Evolutionary conservation across 306 rosid species (phyloP).

Genomic region (Citrullus amarus): DNA sequence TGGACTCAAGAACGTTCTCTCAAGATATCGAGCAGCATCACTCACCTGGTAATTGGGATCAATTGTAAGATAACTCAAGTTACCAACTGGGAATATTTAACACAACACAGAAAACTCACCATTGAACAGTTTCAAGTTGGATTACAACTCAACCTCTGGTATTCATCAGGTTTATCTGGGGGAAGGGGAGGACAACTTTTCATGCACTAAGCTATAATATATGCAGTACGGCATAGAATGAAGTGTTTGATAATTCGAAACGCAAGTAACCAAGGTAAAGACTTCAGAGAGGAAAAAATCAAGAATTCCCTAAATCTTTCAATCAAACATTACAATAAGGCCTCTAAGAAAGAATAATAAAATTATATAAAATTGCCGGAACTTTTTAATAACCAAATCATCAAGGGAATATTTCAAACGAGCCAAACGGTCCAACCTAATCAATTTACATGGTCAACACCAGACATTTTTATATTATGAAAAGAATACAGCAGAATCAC

Average conservation of each 20-base stretch:
- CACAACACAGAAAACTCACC: conserved; percentile 1
- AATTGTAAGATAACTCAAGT: conserved; percentile 10
- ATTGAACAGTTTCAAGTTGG: not conserved
- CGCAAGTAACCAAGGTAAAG: not conserved
- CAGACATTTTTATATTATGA: not conserved
- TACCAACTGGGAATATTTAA: not conserved
- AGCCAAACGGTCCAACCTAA: not conserved
- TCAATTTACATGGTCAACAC: not conserved
- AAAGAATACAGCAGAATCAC: not conserved
- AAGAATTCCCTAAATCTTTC: not conserved
- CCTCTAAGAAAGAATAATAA: not conserved
- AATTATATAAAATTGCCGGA: not conserved
- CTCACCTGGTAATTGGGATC: conserved; percentile 45
- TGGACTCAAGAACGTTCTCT: conserved; percentile 88
- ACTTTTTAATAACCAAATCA: not conserved
- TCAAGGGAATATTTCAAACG: not conserved
- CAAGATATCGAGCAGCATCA: conserved; percentile 64
- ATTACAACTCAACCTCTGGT: not conserved
- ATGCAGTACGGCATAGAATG: not conserved
- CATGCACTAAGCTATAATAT: conserved; percentile 7
- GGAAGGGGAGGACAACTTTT: conserved; percentile 10
- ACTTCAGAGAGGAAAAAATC: not conserved
- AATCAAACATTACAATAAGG: not conserved
- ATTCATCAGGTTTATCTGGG: conserved; percentile 10
- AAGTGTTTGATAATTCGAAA: not conserved